Evolutionary conservation across 2,329 filamentous ascomycete species (phyloP), one percentile per base, ranked within the genome.

Genomic region (Aspergillus sp.): DNA sequence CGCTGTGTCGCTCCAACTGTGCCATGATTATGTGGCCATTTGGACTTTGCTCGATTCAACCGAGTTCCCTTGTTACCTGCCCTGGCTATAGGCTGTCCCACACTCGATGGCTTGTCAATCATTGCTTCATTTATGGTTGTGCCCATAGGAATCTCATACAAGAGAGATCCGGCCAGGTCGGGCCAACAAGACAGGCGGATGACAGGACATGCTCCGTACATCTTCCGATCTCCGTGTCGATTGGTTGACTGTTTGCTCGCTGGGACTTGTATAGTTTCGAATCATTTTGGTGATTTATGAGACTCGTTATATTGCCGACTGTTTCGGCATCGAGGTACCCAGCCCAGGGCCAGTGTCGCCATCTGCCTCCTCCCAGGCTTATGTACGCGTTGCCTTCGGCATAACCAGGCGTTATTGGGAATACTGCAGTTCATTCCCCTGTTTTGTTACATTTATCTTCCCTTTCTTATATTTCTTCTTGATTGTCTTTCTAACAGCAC

Each of bases 331-430:
- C 8, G 22, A 22, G 22, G 20, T 47, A 27, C 20, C 6, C 42
- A 40, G 37, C 45, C 30, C 46, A 42, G 27, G 46, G 34, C 17
- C 45, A 57, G 15, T 58, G 54, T 56, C 46, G 53, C 42, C 57
- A 53, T 33, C 56, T 57, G 37, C 51, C 55, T 52, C 42, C 54
- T 54, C 53, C 56, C 46, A 52, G 19, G 54, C 56, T 56, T 46
- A 48, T 60, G 56, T 59, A 57, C 60, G 51, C 57, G 53, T 58
- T 62, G 58, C 58, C 61, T 68, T 63, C 61, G 62, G 67, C 70
- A 72, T 71, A 67, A 65, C 66, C 64, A 66, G 68, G 70, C 67
- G 67, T 66, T 66, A 61, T 61, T 62, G 62, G 63, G 68, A 71
- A 70, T 67, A 70, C 64, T 61, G 61, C 66, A 63, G 59, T 61